A percentile compares a stretch with the other conserved stretches of the same genome.
phyloP scores from a whole-genome alignment of 2,329 filamentous ascomycete species.

The Cladorrhinum sp. region DNA sequence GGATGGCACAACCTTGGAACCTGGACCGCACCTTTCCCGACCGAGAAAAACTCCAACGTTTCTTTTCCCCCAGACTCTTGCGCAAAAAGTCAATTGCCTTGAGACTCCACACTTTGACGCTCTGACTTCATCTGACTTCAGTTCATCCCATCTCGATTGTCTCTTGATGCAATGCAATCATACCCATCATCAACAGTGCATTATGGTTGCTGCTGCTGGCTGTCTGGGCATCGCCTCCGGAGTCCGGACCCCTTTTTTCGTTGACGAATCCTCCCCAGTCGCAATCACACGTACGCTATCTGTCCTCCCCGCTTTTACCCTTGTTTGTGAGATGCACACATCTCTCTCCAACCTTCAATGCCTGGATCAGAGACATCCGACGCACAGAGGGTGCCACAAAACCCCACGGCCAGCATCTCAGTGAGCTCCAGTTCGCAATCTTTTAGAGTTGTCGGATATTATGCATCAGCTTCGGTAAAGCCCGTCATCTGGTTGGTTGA shows the following conservation, averaged over 20 bases:
- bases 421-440: constrained; percentile 11
- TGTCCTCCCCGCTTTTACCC: constrained; percentile 27
- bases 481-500: neutral
- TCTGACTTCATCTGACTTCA: constrained; percentile 3
- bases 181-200: neutral
- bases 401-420: constrained; percentile 9
- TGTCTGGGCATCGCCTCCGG: neutral
- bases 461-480: neutral
- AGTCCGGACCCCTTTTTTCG: constrained; percentile 16
- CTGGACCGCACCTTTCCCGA: constrained; percentile 5
- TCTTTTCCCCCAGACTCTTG: constrained; percentile 2
- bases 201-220: neutral
- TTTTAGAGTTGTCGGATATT: neutral
- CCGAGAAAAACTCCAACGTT: constrained; percentile 8
- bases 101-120: neutral
- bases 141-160: neutral
- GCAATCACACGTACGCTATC: constrained; percentile 31
- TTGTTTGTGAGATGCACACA: constrained; percentile 17
- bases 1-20: neutral
- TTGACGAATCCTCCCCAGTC: constrained; percentile 27
- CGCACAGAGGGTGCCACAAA: neutral
- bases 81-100: constrained; percentile 5
- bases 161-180: constrained; percentile 3
- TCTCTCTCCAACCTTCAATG: constrained; percentile 20
- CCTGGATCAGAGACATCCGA: neutral